phyloP scores from a whole-genome alignment of 257 asterid genomes.

The Craterostigma plantagineum region DNA sequence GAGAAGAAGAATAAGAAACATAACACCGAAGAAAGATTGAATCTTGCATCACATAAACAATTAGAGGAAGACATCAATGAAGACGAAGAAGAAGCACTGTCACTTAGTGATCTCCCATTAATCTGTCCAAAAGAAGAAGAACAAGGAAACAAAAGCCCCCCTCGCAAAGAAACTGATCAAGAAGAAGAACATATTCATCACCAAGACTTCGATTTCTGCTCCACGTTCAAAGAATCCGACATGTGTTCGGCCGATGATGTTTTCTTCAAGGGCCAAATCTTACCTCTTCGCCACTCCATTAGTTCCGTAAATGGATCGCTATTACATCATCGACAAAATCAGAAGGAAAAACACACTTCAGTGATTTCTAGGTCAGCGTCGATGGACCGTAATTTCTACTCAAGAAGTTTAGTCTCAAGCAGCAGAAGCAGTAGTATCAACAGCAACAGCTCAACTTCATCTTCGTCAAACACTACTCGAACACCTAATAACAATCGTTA shows the following conservation, averaged over 20 bases:
- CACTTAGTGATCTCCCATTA: conserved; percentile 54
- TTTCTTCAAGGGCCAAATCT: conserved; percentile 50
- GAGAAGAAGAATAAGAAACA: too few relatives aligned
- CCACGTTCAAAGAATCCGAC: conserved; percentile 16
- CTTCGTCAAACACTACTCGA: too few relatives aligned
- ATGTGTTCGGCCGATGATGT: conserved; percentile 62
- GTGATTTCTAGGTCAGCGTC: conserved; percentile 1
- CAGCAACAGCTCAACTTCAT: not conserved
- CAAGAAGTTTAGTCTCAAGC: conserved; percentile 17
- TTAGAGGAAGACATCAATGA: not conserved
- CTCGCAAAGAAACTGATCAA: not conserved
- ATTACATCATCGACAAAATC: too few relatives aligned
- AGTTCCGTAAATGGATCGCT: conserved; percentile 15
- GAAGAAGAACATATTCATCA: not conserved
- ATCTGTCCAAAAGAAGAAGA: conserved; percentile 10
- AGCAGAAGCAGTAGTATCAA: conserved; percentile 32
- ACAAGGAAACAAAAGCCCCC: not conserved
- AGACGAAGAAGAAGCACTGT: conserved; percentile 29
- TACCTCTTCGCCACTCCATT: conserved; percentile 34
- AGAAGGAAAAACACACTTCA: not conserved
- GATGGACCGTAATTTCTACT: conserved; percentile 7
- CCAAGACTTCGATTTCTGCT: conserved; percentile 40
- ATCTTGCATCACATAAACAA: not conserved
- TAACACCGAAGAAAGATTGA: too few relatives aligned
- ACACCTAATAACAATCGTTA: too few relatives aligned